These are phyloP conservation scores for Neurospora tetrasperma DNA, from an alignment of 495 filamentous ascomycete genomes.

Conservation along the genomic window DNA sequence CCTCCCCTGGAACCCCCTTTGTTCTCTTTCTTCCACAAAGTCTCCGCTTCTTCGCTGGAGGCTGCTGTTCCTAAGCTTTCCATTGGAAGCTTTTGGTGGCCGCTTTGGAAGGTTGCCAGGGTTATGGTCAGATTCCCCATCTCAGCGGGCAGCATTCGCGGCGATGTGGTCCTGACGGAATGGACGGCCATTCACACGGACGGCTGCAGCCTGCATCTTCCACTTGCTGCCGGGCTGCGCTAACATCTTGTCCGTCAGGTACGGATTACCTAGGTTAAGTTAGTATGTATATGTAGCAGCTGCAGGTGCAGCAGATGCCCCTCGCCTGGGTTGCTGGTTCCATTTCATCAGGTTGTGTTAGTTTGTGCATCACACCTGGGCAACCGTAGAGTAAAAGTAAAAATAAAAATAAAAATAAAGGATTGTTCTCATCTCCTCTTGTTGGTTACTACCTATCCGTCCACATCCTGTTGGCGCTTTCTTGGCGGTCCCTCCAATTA, in stretches of 20 bases:
- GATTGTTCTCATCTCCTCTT: neutral
- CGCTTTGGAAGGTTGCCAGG: neutral
- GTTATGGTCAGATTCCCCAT: neutral
- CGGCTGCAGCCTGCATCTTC: neutral
- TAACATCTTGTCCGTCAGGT: neutral
- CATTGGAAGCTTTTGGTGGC: neutral
- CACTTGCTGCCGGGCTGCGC: neutral
- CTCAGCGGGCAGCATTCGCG: neutral
- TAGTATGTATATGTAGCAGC: neutral
- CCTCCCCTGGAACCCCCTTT: neutral
- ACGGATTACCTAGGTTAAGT: neutral
- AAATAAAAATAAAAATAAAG: too few relatives aligned
- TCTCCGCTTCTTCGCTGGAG: neutral
- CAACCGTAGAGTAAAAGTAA: neutral
- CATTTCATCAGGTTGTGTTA: neutral
- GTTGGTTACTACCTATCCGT: neutral
- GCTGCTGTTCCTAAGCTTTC: neutral
- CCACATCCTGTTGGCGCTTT: neutral
- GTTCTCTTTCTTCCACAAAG: neutral
- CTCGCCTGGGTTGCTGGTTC: neutral
- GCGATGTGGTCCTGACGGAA: neutral
- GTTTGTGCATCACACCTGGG: neutral
- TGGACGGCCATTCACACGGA: neutral
- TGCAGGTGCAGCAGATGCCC: neutral
- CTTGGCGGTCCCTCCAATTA: neutral